Conservation (phyloP, 768 basidiomycete species). For the Dictyophora rubrovolvata region DNA sequence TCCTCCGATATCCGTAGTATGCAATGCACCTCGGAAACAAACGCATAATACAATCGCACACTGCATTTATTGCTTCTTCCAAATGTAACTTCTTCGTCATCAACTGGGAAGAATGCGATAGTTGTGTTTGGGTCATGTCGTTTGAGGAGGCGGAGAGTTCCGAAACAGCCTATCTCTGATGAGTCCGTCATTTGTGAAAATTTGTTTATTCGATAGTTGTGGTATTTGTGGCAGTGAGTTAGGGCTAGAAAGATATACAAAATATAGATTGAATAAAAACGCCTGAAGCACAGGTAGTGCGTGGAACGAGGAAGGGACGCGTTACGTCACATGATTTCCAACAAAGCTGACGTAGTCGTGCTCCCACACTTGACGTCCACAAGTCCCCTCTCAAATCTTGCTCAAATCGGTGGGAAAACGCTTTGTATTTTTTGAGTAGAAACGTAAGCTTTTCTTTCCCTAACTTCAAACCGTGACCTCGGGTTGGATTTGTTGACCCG, state of each 20-base stretch:
- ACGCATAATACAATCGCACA: conserved; percentile 59
- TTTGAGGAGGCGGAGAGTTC: conserved; percentile 57
- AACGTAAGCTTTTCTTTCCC: too few species aligned
- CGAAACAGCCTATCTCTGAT: conserved; percentile 52
- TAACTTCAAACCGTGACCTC: too few species aligned
- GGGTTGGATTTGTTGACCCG: too few species aligned
- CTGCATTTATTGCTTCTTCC: conserved; percentile 55
- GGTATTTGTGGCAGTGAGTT: neutral
- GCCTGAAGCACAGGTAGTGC: too few species aligned
- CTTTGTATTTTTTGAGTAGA: too few species aligned
- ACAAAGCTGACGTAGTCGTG: neutral
- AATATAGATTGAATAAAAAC: neutral
- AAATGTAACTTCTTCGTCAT: conserved; percentile 56
- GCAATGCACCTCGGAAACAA: conserved; percentile 54
- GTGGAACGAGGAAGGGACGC: neutral
- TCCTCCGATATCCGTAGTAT: conserved; percentile 55
- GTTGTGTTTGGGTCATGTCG: conserved; percentile 32
- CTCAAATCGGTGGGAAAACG: too few species aligned
- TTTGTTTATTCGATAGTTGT: neutral
- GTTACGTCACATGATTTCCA: neutral
- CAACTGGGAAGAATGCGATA: conserved; percentile 63
- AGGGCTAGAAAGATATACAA: neutral
- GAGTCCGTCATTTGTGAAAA: conserved; percentile 22
- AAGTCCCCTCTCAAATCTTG: too few species aligned
- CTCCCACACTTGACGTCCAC: neutral